Percentiles rank a stretch among this genome's conserved stretches.
These are phyloP conservation scores for Pelargonium nanum DNA, from an alignment of 345 rosid genomes.

Conservation along the genomic window DNA sequence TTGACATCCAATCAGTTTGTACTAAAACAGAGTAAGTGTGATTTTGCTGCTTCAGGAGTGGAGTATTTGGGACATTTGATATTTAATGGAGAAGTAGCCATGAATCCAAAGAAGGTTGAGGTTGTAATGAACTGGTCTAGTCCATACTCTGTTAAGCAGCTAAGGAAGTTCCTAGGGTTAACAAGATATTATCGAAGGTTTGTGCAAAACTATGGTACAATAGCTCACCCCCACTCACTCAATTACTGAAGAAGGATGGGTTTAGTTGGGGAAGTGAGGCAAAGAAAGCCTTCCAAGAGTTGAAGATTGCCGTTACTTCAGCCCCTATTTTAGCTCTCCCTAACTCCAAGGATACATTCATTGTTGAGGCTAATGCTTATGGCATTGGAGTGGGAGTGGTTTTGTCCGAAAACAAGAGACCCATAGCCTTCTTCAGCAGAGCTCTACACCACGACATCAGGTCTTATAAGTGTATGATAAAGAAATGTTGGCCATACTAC, in stretches of 20 bases:
- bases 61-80: neutral
- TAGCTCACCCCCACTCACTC: neutral
- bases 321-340: too few relatives aligned
- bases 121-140: neutral
- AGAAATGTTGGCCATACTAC: neutral
- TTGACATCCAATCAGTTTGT: neutral
- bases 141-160: neutral
- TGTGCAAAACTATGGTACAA: neutral
- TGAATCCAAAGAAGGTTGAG: neutral
- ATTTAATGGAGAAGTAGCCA: neutral
- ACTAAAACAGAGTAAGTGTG: neutral
- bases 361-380: neutral
- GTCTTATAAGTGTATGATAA: conserved; percentile 1
- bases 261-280: neutral
- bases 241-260: too few relatives aligned
- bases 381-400: neutral
- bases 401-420: neutral
- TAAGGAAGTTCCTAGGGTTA: neutral
- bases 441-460: neutral
- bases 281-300: too few relatives aligned
- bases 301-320: too few relatives aligned
- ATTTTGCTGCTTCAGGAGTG: neutral
- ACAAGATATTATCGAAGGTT: neutral
- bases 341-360: neutral
- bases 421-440: conserved; percentile 1